Evolutionary conservation across 2,329 filamentous ascomycete genomes (phyloP), one percentile per base, ranked within the genome.

Genomic region (Lachnellula cervina): DNA sequence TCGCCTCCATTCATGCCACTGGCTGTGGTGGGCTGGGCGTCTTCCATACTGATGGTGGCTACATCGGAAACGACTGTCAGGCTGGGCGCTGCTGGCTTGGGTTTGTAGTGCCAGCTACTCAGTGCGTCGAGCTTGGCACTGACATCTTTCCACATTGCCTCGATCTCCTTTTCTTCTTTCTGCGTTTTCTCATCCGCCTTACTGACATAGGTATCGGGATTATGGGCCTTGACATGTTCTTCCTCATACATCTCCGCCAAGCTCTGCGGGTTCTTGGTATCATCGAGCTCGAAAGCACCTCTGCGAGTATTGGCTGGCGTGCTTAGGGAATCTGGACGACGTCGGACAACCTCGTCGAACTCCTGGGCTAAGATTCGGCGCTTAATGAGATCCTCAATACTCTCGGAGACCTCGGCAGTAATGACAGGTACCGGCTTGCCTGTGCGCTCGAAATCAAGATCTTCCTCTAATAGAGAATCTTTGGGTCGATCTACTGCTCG

Each of bases 381-480:
- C 74, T 97, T 97, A 76, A 99, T 92, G 57, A 99, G 81, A 35
- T 89, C 87, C 73, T 99, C 94, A 55, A 99, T 95, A 65, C 86
- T 86, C 71, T 97, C 92, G 52, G 86, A 95, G 42, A 95, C 80
- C 71, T 97, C 92, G 43, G 89, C 87, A 0, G 94, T 97, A 70
- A 97, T 91, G 58, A 97, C 89, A 1, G 93, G 90, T 0, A 97
- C 88, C 0, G 94, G 93, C 71, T 97, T 99, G 68, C 94, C 94
- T 21, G 90, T 84, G 66, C 95, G 86, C 74, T 99, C 94, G 69
- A 97, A 99, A 62, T 97, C 93, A 25, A 99, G 81, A 66, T 97
- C 91, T 74, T 97, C 85, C 69, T 97, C 92, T 1, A 99, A 82
- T 2, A 99, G 80, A 0, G 93, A 97, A 75, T 99, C 97, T 52